Percentiles rank a stretch among this genome's conserved stretches.
Conservation (phyloP, 768 basidiomycete species). For the Austroboletus festivus region DNA sequence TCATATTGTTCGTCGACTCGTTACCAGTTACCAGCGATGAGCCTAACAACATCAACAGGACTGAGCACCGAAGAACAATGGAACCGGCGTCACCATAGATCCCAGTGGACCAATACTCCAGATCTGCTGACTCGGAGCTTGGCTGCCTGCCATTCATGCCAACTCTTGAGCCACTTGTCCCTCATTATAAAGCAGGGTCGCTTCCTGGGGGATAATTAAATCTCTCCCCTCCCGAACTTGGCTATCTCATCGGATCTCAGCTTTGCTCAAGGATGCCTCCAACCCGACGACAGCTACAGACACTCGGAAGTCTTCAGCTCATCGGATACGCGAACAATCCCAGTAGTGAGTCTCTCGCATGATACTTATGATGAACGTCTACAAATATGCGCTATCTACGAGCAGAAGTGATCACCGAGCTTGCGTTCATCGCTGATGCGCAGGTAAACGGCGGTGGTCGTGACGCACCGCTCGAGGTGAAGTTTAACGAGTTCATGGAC, state of each 20-base stretch:
- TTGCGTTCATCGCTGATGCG: constrained; percentile 22
- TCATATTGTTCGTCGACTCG: constrained; percentile 12
- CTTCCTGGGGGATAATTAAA: not conserved
- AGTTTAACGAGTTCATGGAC: constrained; percentile 26
- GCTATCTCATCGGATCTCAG: not conserved
- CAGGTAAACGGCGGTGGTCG: not conserved
- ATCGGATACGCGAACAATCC: constrained; percentile 23
- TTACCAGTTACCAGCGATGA: too few relatives aligned
- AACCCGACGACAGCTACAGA: constrained; percentile 12
- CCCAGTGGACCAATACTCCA: not conserved
- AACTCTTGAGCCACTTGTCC: not conserved
- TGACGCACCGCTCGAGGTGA: constrained; percentile 19
- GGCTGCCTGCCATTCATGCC: not conserved
- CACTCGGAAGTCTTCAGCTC: constrained; percentile 24
- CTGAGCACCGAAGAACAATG: constrained; percentile 8
- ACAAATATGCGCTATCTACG: not conserved
- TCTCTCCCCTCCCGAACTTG: not conserved
- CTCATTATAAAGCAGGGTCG: constrained; percentile 10
- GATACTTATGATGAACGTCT: not conserved
- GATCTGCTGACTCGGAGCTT: not conserved
- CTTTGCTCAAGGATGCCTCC: constrained; percentile 27
- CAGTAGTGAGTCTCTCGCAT: constrained; percentile 14
- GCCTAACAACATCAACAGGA: not conserved
- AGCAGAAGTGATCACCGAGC: constrained; percentile 26
- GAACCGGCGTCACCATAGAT: not conserved